A percentile compares a stretch with the other conserved stretches of the same genome.
Evolutionary conservation across 192 early-diverging fungal species (phyloP).

Genomic region (Diversispora eburnea): DNA sequence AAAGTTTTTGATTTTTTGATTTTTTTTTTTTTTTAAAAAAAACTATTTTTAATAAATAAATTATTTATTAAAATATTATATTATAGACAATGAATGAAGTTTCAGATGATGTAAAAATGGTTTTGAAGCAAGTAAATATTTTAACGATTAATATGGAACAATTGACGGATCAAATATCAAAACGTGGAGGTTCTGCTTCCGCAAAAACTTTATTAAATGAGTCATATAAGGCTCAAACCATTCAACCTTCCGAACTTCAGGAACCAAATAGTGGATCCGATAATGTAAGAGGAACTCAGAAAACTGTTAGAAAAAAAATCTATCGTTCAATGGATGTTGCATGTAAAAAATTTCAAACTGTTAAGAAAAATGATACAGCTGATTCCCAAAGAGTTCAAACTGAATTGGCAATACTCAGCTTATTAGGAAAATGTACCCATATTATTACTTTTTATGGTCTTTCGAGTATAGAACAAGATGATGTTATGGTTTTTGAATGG

Average conservation of each 20-base stretch:
- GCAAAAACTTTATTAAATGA: background rate
- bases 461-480: background rate
- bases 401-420: background rate
- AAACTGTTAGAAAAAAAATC: background rate
- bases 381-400: background rate
- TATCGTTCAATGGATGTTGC: background rate
- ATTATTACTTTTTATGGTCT: slow-evolving; percentile 13
- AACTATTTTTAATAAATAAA: too few species aligned
- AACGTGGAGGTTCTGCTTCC: too few species aligned
- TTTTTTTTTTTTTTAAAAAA: background rate
- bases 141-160: too few species aligned
- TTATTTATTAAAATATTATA: too few species aligned
- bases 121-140: too few species aligned
- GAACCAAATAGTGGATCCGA: background rate
- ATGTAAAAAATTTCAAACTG: background rate
- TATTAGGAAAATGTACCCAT: background rate
- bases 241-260: background rate
- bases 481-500: slow-evolving; percentile 16
- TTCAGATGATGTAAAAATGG: too few species aligned
- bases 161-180: too few species aligned
- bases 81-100: too few species aligned
- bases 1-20: background rate
- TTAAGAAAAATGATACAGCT: background rate
- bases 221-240: background rate
- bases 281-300: background rate